Evolutionary conservation across 139 green algal species (phyloP).

Genomic region (Diplosphaera chodatii): DNA sequence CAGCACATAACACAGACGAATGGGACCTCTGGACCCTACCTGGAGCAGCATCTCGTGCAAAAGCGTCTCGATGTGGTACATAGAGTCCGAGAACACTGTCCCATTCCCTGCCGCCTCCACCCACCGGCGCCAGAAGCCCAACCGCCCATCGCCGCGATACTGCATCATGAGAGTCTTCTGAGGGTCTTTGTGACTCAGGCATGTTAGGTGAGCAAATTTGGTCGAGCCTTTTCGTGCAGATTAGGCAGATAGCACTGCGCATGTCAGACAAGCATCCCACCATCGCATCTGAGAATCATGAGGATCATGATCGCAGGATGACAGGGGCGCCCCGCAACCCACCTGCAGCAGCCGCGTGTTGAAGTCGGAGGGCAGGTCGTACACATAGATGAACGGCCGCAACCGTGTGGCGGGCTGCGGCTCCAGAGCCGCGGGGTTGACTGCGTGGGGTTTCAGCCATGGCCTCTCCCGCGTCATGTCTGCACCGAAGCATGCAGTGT

Average conservation of each 20-base stretch:
- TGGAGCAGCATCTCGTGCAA: constrained; percentile 47
- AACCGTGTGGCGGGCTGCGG: background rate
- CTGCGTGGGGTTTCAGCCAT: constrained; percentile 17
- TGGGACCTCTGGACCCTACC: background rate
- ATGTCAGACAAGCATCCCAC: too few relatives aligned
- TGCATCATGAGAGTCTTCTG: background rate
- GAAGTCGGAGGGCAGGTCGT: constrained; percentile 42
- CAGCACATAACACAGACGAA: too few relatives aligned
- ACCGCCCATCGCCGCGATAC: background rate
- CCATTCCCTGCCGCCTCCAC: constrained; percentile 1
- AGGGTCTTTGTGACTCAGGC: too few relatives aligned
- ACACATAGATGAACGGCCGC: constrained; percentile 37
- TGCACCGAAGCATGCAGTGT: background rate
- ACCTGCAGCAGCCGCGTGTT: constrained; percentile 55
- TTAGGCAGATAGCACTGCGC: too few relatives aligned
- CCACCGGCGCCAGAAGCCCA: constrained; percentile 22
- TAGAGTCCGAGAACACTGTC: constrained; percentile 3
- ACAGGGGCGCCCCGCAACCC: too few relatives aligned
- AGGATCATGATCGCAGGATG: too few relatives aligned
- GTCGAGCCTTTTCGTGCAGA: too few relatives aligned
- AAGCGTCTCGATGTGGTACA: constrained; percentile 33
- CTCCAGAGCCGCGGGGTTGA: constrained; percentile 8
- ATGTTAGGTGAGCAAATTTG: too few relatives aligned
- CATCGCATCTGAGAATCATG: too few relatives aligned
- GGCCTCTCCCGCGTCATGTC: background rate